Conservation (phyloP, 2,329 filamentous ascomycete species). For the Lanzia echinophila region DNA sequence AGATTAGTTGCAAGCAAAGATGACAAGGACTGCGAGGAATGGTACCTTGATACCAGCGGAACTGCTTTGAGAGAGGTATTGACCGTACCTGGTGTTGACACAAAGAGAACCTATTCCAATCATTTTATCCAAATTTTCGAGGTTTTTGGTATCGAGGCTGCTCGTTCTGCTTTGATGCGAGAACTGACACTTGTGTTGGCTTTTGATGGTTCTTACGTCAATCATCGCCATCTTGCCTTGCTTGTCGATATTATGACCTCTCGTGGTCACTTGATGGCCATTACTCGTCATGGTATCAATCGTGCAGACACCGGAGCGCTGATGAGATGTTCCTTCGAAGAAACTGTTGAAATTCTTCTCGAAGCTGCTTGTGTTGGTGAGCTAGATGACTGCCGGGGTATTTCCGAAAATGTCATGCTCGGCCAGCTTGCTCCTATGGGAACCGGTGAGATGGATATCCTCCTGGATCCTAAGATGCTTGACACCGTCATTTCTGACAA, state of each 20-base stretch:
- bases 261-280: slow-evolving; percentile 86
- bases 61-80: slow-evolving; percentile 81
- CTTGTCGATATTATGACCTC: slow-evolving; percentile 98
- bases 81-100: slow-evolving; percentile 80
- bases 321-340: slow-evolving; percentile 99
- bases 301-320: slow-evolving; percentile 93
- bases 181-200: slow-evolving; percentile 90
- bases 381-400: slow-evolving; percentile 93
- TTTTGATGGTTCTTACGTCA: slow-evolving; percentile 99
- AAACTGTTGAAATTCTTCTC: slow-evolving; percentile 95
- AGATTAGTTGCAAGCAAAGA: slow-evolving; percentile 67
- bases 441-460: slow-evolving; percentile 90
- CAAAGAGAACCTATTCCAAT: slow-evolving; percentile 83
- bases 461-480: slow-evolving; percentile 90
- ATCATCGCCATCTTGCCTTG: slow-evolving; percentile 92
- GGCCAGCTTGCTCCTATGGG: slow-evolving; percentile 96
- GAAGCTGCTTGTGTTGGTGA: slow-evolving; percentile 93
- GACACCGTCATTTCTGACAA: slow-evolving; percentile 93
- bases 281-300: slow-evolving; percentile 98
- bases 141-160: slow-evolving; percentile 90
- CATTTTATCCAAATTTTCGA: slow-evolving; percentile 91
- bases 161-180: slow-evolving; percentile 75
- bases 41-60: slow-evolving; percentile 93
- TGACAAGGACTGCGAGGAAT: slow-evolving; percentile 74
- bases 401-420: slow-evolving; percentile 98